Conservation (phyloP, 2,329 filamentous ascomycete genomes). For the Tetracladium maxilliforme region DNA sequence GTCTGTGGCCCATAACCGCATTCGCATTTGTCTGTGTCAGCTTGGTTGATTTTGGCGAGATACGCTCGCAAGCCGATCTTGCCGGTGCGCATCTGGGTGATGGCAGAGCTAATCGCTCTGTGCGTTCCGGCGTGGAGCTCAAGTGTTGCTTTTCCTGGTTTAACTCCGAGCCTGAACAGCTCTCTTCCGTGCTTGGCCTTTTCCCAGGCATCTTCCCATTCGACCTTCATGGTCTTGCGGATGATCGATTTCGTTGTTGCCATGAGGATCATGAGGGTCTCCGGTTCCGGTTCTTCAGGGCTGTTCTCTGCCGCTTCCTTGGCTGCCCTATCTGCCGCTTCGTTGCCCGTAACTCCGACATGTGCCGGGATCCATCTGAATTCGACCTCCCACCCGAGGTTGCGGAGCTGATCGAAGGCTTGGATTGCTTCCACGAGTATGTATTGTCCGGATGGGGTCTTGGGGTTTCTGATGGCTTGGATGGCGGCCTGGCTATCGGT, state of each 20-base stretch:
- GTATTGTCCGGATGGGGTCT: constrained; percentile 13
- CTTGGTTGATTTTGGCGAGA: constrained; percentile 14
- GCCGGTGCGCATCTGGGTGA: constrained; percentile 12
- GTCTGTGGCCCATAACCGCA: constrained; percentile 12
- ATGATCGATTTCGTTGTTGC: constrained; percentile 5
- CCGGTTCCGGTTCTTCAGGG: constrained; percentile 5
- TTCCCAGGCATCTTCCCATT: constrained; percentile 9
- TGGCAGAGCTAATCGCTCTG: constrained; percentile 11
- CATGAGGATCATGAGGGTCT: constrained; percentile 5
- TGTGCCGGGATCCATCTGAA: constrained; percentile 8
- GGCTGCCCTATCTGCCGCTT: constrained; percentile 7
- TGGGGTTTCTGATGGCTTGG: constrained; percentile 11
- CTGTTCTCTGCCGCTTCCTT: constrained; percentile 10
- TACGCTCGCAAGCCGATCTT: constrained; percentile 13
- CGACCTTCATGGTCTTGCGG: constrained; percentile 7
- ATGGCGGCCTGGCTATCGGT: constrained; percentile 17
- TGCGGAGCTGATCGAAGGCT: constrained; percentile 6
- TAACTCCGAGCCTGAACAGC: constrained; percentile 8
- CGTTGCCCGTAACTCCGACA: constrained; percentile 7
- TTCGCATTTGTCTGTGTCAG: constrained; percentile 13
- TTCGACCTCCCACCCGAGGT: constrained; percentile 5
- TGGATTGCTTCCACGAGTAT: constrained; percentile 10
- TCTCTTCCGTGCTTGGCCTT: constrained; percentile 8
- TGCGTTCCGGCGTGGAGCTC: constrained; percentile 4
- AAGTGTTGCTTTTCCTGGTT: constrained; percentile 4